These are phyloP conservation scores for Hawksworthiomyces lignivorus DNA, from an alignment of 2,329 filamentous ascomycete species.

Conservation along the genomic window DNA sequence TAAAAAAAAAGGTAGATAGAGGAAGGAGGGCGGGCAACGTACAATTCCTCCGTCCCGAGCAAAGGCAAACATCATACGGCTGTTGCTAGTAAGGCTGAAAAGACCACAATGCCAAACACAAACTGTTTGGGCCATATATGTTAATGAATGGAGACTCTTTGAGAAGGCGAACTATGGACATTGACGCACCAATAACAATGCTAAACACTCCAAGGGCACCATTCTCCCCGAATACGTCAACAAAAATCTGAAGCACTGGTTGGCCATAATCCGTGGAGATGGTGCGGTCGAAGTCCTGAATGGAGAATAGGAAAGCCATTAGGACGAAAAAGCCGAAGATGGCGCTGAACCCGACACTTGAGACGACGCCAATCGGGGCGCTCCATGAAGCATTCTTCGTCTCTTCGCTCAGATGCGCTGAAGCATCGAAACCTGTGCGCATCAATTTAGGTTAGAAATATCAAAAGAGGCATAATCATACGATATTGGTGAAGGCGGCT, in stretches of 20 bases:
- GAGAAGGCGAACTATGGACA: too few relatives aligned
- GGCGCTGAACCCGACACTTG: conserved; percentile 46
- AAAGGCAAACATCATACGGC: conserved; percentile 54
- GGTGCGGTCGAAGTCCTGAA: conserved; percentile 47
- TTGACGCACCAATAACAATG: conserved; percentile 38
- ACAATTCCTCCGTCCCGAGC: conserved; percentile 46
- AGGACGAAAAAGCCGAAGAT: conserved; percentile 54
- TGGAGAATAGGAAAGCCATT: conserved; percentile 48
- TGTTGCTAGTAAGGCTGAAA: conserved; percentile 50
- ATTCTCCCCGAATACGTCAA: conserved; percentile 47
- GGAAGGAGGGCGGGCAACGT: not conserved
- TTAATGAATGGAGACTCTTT: not conserved
- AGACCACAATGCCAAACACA: conserved; percentile 56
- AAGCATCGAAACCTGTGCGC: conserved; percentile 48
- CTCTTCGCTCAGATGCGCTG: conserved; percentile 50
- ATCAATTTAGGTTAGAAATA: too few relatives aligned
- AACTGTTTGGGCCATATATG: conserved; percentile 24
- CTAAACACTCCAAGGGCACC: conserved; percentile 48
- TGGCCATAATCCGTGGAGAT: conserved; percentile 38
- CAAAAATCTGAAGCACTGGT: conserved; percentile 50
- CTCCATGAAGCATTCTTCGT: conserved; percentile 48
- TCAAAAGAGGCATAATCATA: too few relatives aligned
- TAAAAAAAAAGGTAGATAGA: too few relatives aligned
- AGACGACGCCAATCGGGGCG: conserved; percentile 50
- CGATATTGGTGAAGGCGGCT: too few relatives aligned